Evolutionary conservation across 768 basidiomycete genomes (phyloP).

Genomic region (Sporobolomyces phaffii): DNA sequence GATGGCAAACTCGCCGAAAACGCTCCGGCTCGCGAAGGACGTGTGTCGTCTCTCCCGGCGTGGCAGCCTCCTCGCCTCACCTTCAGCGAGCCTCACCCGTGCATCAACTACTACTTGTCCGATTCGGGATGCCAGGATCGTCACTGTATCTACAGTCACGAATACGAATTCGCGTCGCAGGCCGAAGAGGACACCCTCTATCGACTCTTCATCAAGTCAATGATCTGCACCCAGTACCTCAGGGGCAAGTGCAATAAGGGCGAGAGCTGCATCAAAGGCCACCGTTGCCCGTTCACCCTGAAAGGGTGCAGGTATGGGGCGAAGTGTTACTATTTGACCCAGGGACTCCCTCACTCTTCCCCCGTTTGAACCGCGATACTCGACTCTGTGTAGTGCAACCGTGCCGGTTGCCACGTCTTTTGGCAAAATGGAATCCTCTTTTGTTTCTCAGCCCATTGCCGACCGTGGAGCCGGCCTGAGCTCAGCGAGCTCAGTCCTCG

Average conservation of each 20-base stretch:
- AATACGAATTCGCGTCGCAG: neutral
- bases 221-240: neutral
- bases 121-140: neutral
- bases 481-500: no score
- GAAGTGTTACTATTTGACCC: neutral
- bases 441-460: no score
- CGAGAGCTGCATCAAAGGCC: neutral
- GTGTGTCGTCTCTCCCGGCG: neutral
- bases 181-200: neutral
- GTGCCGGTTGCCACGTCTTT: no score
- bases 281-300: neutral
- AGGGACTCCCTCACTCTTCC: slow-evolving; percentile 1
- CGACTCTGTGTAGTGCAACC: no score
- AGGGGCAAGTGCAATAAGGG: neutral
- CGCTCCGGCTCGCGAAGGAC: neutral
- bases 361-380: neutral
- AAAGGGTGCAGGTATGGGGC: neutral
- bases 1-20: neutral
- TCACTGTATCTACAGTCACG: neutral
- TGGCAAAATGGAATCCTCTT: no score
- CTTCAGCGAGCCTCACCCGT: slow-evolving; percentile 1
- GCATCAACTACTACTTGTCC: neutral
- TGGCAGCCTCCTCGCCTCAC: neutral
- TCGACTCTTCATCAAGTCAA: neutral
- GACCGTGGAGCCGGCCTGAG: no score